These are phyloP conservation scores for Cercospora sp. DNA, from an alignment of 2,329 filamentous ascomycete genomes.

Conservation along the genomic window DNA sequence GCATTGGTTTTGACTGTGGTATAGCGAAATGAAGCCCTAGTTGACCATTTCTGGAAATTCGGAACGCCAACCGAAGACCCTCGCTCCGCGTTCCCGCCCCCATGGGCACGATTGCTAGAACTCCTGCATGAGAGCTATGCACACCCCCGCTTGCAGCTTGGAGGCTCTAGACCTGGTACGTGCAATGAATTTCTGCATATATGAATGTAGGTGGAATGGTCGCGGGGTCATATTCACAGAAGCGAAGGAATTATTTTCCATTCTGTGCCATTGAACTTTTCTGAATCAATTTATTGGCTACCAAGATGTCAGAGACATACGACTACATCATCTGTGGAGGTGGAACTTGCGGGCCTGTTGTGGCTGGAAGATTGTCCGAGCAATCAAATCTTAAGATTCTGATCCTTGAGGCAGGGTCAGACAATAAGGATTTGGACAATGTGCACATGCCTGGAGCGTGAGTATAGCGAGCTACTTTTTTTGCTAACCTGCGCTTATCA, in stretches of 20 bases:
- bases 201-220: neutral
- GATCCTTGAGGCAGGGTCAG: slow-evolving; percentile 31
- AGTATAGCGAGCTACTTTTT: slow-evolving; percentile 7
- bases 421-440: slow-evolving; percentile 45
- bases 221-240: neutral
- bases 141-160: slow-evolving; percentile 7
- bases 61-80: slow-evolving; percentile 12
- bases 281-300: neutral
- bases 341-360: slow-evolving; percentile 31
- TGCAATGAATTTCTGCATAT: slow-evolving; percentile 4
- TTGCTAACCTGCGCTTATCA: neutral
- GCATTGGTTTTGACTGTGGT: neutral
- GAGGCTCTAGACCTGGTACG: slow-evolving; percentile 3
- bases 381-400: slow-evolving; percentile 30
- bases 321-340: slow-evolving; percentile 34
- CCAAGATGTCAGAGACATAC: slow-evolving; percentile 28
- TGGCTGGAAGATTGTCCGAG: slow-evolving; percentile 32
- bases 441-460: slow-evolving; percentile 49
- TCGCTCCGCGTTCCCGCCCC: slow-evolving; percentile 9
- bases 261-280: neutral
- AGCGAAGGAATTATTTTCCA: neutral
- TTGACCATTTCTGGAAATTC: slow-evolving; percentile 3
- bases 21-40: slow-evolving; percentile 3
- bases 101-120: neutral
- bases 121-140: neutral